Base-by-base conservation (phyloP, 108 stramenopile genomes). In the Cyclotella sp. region DNA sequence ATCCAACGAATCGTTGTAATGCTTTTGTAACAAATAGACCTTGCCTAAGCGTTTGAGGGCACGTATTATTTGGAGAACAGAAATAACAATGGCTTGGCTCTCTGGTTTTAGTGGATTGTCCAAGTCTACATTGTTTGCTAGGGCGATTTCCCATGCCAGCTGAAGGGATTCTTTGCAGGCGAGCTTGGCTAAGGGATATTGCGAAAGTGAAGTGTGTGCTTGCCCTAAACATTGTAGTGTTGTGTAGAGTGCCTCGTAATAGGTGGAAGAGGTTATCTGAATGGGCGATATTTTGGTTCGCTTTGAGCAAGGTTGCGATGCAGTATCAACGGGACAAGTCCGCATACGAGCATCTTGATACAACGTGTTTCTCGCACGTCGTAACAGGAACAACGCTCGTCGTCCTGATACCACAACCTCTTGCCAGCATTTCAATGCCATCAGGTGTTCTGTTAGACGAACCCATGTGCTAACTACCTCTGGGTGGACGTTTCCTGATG, bases 41-140 rank as follows among this genome's bases (percentile, higher is more conserved):
- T 80, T 80, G 39, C 79, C 79, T 30, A 80, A 45, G 54, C 79
- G 67, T 63, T 80, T 80, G 57, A 80, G 58, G 15, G 72, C 73
- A 44, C 72, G 66, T 49, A 80, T 46, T 45, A 80, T 55, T 41
- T 29, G 60, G 29, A 69, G 72, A 6, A 64, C 34, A 28, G 72
- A 67, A 11, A 41, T 19, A 51, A 51, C 21, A 45, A 73, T 49
- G 21, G 59, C 44, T 60, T 66, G 62, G 27, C 70, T 43, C 29
- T 58, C 65, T 39, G 64, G 24, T 70, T 41, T 70, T 7, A 43
- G 22, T 8, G 70, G 42, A 70, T 65, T 24, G 1, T 24, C 24
- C 16, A 40, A 19, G 22, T 57, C 47, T 16, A 27, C 13, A 18
- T 67, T 54, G n/a, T 64, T 67, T 29, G 78, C 61, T 3, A 79